Evolutionary conservation across 345 rosid species (phyloP).

Genomic region (Physaria fendleri): DNA sequence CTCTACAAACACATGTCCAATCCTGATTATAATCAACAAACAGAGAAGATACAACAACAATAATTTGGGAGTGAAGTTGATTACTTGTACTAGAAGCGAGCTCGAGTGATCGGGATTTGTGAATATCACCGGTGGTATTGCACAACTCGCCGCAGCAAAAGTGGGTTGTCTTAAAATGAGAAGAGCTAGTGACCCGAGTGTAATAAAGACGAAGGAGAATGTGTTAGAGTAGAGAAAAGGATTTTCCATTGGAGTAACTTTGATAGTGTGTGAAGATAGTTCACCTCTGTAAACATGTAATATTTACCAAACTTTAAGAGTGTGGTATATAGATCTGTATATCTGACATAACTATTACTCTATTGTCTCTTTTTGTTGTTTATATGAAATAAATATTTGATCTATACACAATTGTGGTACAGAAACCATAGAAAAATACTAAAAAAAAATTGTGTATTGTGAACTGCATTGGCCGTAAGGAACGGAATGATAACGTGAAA

Average conservation of each 20-base stretch:
- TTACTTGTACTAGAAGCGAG: conserved; percentile 37
- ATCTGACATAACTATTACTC: background rate
- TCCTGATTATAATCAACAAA: background rate
- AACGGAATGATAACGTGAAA: background rate
- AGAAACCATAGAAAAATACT: too few relatives aligned
- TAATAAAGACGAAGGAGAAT: background rate
- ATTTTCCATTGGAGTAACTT: conserved; percentile 8
- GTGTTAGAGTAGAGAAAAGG: background rate
- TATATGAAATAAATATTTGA: too few relatives aligned
- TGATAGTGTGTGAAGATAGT: conserved; percentile 8
- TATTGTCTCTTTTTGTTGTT: background rate
- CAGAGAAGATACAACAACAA: background rate
- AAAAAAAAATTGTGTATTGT: background rate
- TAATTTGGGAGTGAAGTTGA: background rate
- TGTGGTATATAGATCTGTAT: background rate
- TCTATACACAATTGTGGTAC: too few relatives aligned
- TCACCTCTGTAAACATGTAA: background rate
- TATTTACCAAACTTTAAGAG: background rate
- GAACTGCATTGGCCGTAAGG: background rate
- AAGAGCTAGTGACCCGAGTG: background rate
- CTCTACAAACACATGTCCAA: conserved; percentile 24
- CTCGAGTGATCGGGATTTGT: conserved; percentile 55
- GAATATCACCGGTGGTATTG: conserved; percentile 58
- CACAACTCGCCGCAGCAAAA: conserved; percentile 30
- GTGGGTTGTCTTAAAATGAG: background rate